A percentile compares a stretch with the other conserved stretches of the same genome.
Conservation (phyloP, 148 eudicot species). For the Dianthus caryophyllus region DNA sequence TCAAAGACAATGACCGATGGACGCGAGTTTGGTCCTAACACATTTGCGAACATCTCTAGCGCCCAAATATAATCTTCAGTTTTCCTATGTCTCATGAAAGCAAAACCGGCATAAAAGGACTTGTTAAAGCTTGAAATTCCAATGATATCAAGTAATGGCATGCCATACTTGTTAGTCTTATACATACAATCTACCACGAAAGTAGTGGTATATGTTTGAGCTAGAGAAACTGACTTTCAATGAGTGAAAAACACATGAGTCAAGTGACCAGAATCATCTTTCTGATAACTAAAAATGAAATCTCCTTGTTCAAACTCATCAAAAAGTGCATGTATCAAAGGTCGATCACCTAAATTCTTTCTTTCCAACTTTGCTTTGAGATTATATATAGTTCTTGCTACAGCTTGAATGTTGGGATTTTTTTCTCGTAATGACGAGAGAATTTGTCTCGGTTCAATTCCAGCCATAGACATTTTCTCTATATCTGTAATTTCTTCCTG, state of each 20-base stretch:
- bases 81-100: too few species aligned
- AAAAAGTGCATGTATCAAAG: background rate
- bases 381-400: constrained; percentile 9
- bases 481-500: background rate
- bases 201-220: background rate
- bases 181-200: background rate
- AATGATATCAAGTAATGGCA: constrained; percentile 4
- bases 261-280: background rate
- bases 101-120: too few species aligned
- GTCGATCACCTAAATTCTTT: background rate
- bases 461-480: too few species aligned
- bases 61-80: too few species aligned
- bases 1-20: too few species aligned
- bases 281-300: background rate
- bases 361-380: background rate
- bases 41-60: too few species aligned
- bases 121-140: background rate
- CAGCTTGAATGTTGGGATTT: constrained; percentile 6
- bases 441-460: constrained; percentile 7
- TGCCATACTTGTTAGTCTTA: background rate
- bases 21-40: too few species aligned
- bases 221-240: background rate
- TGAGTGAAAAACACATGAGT: constrained; percentile 1
- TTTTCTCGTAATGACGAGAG: constrained; percentile 1
- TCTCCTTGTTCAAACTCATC: background rate